Evolutionary conservation across 768 basidiomycete genomes (phyloP).

Genomic region (Russula sp.): DNA sequence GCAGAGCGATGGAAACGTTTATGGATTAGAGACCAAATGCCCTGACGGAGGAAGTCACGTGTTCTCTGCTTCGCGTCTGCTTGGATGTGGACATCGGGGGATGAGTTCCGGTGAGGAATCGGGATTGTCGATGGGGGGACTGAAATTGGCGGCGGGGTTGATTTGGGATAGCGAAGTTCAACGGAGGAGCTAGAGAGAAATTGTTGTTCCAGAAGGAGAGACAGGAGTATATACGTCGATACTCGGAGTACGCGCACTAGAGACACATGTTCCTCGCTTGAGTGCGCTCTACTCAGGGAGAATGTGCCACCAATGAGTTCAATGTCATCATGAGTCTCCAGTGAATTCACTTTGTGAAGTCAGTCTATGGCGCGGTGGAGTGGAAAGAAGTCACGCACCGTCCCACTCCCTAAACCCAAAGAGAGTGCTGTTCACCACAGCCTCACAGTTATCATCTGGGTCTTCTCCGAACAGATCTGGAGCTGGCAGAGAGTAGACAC

Average conservation of each 20-base stretch:
- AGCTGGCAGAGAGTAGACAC: conserved; percentile 34
- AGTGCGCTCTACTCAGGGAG: conserved; percentile 40
- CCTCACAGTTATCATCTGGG: conserved; percentile 17
- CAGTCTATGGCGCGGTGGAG: not conserved
- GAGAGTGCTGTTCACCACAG: conserved; percentile 31
- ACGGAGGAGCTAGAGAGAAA: conserved; percentile 45
- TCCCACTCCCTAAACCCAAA: conserved; percentile 48
- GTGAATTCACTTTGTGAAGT: conserved; percentile 11
- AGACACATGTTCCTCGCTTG: conserved; percentile 35
- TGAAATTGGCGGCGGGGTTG: conserved; percentile 22
- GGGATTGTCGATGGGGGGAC: not conserved
- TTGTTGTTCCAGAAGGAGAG: conserved; percentile 54
- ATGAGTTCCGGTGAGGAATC: conserved; percentile 14
- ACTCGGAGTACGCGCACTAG: conserved; percentile 46
- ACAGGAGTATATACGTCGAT: conserved; percentile 46
- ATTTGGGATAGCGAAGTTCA: conserved; percentile 37
- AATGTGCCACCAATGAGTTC: conserved; percentile 58
- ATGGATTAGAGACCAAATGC: conserved; percentile 33
- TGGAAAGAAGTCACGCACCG: conserved; percentile 29
- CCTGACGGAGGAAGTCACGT: conserved; percentile 23
- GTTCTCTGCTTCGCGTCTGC: conserved; percentile 14
- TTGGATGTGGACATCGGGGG: conserved; percentile 16
- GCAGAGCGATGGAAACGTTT: conserved; percentile 30
- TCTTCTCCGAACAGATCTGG: conserved; percentile 25
- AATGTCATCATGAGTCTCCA: conserved; percentile 22